Evolutionary conservation across 2,329 filamentous ascomycete species (phyloP), one percentile per base, ranked within the genome.

Genomic region (Diaporthe vexans): DNA sequence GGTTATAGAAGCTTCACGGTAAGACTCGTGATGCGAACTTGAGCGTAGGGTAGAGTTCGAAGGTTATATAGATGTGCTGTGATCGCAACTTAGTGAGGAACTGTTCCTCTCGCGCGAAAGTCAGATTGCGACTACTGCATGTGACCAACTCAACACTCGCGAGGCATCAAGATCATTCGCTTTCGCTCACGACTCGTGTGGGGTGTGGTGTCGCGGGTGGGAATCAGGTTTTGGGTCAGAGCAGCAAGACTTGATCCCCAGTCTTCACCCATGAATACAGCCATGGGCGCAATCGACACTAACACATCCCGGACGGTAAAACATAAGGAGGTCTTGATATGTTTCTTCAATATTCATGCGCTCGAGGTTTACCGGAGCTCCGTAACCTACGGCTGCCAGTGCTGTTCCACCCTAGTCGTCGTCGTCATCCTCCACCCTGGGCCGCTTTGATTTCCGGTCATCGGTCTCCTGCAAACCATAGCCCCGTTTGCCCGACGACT

Each of bases 371-470:
- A 33, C 43, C 56, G 35, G 69, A 63, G 48, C 57, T 63, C 57
- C 57, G 57, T 43, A 7, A 43, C 57, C 35, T 43, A n/a, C 24
- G 48, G 13, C 37, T 46, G 19, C 46, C 40, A 35, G 33, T 57
- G 52, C 72, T 74, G 58, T 61, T 48, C 70, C 72, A 72, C 1
- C 71, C 71, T 83, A 82, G 33, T 90, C 87, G 48, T 88, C 86
- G 48, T 88, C 86, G 40, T 95, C 94, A 74, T 94, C 93, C 35
- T 96, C 94, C 33, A 96, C 90, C 78, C 93, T 91, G 29, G 93
- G 93, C 79, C 94, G 90, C 87, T 98, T 98, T 67, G 89, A 86
- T 81, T 87, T 84, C 77, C 88, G 83, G 56, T 83, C 88, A 73
- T 89, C 91, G 0, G 88, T 88, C 40, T 94, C 92, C 78, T 95